Percentiles rank a stretch among this genome's conserved stretches.
phyloP scores from a whole-genome alignment of 371 early-diverging fungal species.

The Mucor circinelloides region DNA sequence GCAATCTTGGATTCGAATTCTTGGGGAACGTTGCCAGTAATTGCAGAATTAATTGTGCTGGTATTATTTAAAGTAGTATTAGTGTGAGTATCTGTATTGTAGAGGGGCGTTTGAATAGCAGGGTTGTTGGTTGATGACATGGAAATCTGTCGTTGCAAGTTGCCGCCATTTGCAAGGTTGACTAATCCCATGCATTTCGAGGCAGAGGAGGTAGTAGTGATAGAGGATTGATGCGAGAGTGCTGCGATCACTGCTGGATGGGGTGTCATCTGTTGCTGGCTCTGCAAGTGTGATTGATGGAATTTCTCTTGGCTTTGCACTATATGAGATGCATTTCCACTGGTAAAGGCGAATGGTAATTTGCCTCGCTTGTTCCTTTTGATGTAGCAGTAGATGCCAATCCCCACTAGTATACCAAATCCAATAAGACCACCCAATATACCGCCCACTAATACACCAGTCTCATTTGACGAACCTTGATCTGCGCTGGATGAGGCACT shows the following conservation, averaged over 20 bases:
- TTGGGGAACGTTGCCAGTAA: background rate
- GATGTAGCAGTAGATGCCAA: slow-evolving; percentile 15
- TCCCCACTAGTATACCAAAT: slow-evolving; percentile 25
- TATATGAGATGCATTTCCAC: background rate
- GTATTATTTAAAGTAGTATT: background rate
- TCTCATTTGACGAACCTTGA: slow-evolving; percentile 15
- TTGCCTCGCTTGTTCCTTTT: slow-evolving; percentile 22
- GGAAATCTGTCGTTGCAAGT: background rate
- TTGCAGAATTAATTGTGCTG: background rate
- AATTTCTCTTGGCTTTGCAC: slow-evolving; percentile 4
- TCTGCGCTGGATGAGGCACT: background rate
- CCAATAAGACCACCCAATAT: slow-evolving; percentile 39
- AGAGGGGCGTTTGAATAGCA: background rate
- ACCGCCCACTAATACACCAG: slow-evolving; percentile 39
- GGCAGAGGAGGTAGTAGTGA: background rate
- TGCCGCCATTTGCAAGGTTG: background rate
- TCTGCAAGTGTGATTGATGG: background rate
- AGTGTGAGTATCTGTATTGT: background rate
- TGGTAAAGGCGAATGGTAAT: slow-evolving; percentile 29
- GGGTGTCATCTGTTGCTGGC: slow-evolving; percentile 1
- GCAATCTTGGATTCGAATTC: slow-evolving; percentile 11
- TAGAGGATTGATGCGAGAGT: background rate
- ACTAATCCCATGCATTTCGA: background rate
- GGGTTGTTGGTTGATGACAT: background rate
- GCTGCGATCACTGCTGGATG: slow-evolving; percentile 8